phyloP scores from a whole-genome alignment of 2,329 filamentous ascomycete genomes.

The Endocalyx cinctus region DNA sequence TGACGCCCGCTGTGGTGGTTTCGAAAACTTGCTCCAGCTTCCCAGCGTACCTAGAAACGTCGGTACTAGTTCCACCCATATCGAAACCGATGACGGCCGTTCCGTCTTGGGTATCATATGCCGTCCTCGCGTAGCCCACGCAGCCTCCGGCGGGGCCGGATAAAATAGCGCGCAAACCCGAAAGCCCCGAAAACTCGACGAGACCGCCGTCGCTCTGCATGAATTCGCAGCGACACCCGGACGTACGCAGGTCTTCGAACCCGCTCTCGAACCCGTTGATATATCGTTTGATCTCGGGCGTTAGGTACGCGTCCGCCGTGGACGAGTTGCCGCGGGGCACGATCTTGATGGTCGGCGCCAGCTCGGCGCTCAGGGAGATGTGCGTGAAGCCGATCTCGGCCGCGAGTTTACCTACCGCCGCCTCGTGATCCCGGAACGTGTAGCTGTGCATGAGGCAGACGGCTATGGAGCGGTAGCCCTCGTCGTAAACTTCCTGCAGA shows the following conservation, averaged over 20 bases:
- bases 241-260: constrained; percentile 9
- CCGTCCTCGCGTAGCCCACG: constrained; percentile 70
- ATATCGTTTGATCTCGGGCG: constrained; percentile 16
- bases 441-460: constrained; percentile 55
- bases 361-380: constrained; percentile 16
- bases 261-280: constrained; percentile 14
- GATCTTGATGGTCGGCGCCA: constrained; percentile 19
- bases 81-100: constrained; percentile 74
- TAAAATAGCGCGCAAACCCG: constrained; percentile 64
- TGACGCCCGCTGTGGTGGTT: constrained; percentile 56
- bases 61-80: constrained; percentile 71
- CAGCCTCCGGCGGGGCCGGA: constrained; percentile 72
- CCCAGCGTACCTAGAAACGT: constrained; percentile 63
- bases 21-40: constrained; percentile 32
- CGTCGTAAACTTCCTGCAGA: not conserved
- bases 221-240: constrained; percentile 22
- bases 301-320: constrained; percentile 18
- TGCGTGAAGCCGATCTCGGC: constrained; percentile 23
- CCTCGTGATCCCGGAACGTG: constrained; percentile 62
- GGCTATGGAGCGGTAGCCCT: constrained; percentile 8
- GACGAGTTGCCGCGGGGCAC: constrained; percentile 18
- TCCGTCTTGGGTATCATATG: constrained; percentile 59
- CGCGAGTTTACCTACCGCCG: constrained; percentile 56
- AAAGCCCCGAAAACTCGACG: constrained; percentile 57
- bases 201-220: constrained; percentile 38